Base-by-base conservation (phyloP, 1,284 basidiomycete species). In the Volvariella surrecta region DNA sequence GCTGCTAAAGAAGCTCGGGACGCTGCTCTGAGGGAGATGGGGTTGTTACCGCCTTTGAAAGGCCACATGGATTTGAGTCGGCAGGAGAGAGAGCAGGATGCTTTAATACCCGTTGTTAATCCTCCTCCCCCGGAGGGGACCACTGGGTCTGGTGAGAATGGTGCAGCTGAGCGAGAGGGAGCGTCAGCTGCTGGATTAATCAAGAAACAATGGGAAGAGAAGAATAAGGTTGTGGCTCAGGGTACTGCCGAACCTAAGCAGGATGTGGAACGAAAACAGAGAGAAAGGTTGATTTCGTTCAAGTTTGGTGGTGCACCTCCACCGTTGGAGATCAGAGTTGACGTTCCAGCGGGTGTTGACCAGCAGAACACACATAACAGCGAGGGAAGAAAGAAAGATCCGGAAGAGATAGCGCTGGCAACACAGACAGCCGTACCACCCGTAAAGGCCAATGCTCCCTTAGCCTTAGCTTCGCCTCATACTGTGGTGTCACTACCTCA, bases 11-110 rank as follows among this genome's bases (percentile, higher is more conserved):
- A 63, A 34, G 54, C 55, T n/a, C 63, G 75, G 6, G 69, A 76
- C 40, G 74, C 72, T 8, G 75, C 75, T 1, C 62, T 78, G 15
- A 65, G 75, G 3, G 75, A 68, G 51, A 67, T 74, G 22, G 76
- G 75, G 0, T 58, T 78, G 22, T 58, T 71, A 2, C 75, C 75
- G 21, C 66, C 71, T 2, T 57, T 68, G 11, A 55, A 47, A n/a
- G 56, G 52, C 38, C 52, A 52, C 39, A 65, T 62, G 43, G 70
- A 77, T 47, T 58, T 76, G 6, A 74, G 71, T 48, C 51, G 58
- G 18, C 71, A 68, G 46, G 75, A 77, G 51, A 58, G 54, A 2
- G 67, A 70, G 44, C 64, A 66, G 19, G 75, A 78, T 51, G 38
- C 32, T 9, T 59, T 52, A 15, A 55, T 72, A 4, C 64, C 59